These are phyloP conservation scores for Eucalyptus cloeziana DNA, from an alignment of 345 rosid genomes.

Conservation along the genomic window DNA sequence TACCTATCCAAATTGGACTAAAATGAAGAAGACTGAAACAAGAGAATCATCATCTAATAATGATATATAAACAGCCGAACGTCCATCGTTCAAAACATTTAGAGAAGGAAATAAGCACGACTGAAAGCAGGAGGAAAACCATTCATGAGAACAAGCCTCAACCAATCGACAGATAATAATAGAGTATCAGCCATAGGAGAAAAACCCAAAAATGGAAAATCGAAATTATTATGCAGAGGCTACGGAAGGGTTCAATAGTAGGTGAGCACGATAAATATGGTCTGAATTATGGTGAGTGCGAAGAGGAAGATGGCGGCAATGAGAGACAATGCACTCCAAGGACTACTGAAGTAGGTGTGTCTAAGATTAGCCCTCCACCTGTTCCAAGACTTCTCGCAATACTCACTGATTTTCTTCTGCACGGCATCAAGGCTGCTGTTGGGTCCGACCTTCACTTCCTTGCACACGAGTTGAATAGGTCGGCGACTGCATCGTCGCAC, in stretches of 20 bases:
- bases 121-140: neutral
- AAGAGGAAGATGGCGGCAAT: no score
- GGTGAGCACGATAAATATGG: no score
- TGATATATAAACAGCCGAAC: neutral
- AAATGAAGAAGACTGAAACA: neutral
- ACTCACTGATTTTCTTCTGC: conserved; percentile 8
- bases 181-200: neutral
- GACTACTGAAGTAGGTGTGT: no score
- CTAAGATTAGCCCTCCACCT: no score
- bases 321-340: no score
- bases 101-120: neutral
- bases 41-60: neutral
- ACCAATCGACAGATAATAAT: neutral
- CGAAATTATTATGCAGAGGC: no score
- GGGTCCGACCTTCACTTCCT: neutral
- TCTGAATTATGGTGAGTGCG: no score
- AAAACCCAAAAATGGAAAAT: no score
- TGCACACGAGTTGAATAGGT: conserved; percentile 22
- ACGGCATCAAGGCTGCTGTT: conserved; percentile 6
- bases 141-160: neutral
- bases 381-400: no score
- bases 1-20: neutral
- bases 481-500: conserved; percentile 30
- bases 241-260: no score
- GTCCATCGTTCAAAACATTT: neutral